Conservation (phyloP, 2,329 filamentous ascomycete genomes). For the Aureobasidium lini region DNA sequence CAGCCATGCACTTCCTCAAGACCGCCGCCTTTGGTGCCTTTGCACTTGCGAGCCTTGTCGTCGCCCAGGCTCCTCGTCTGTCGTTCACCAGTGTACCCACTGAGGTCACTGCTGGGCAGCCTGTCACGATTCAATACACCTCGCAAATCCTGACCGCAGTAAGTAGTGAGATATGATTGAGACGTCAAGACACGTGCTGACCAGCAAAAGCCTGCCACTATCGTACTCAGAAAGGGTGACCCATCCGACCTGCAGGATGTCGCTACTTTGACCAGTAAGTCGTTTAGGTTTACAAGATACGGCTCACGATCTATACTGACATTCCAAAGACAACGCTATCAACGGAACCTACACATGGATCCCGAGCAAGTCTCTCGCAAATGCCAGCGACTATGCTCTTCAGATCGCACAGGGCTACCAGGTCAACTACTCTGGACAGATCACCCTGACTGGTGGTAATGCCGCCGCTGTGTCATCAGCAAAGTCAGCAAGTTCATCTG, state of each 20-base stretch:
- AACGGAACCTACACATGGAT: conserved; percentile 47
- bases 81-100: conserved; percentile 47
- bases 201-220: conserved; percentile 40
- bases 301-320: neutral
- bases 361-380: conserved; percentile 35
- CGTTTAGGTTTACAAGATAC: neutral
- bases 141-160: conserved; percentile 21
- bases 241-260: conserved; percentile 45
- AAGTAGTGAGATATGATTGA: neutral
- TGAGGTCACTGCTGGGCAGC: conserved; percentile 42
- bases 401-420: conserved; percentile 47
- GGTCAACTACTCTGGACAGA: conserved; percentile 50
- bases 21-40: conserved; percentile 38
- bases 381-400: conserved; percentile 49
- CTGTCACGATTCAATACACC: conserved; percentile 29
- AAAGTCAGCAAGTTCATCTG: conserved; percentile 15
- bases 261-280: conserved; percentile 41
- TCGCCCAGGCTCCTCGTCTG: conserved; percentile 40
- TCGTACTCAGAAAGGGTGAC: conserved; percentile 49
- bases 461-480: conserved; percentile 20
- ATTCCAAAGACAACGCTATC: conserved; percentile 31
- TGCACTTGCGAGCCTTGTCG: conserved; percentile 36
- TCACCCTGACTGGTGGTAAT: conserved; percentile 37
- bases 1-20: conserved; percentile 33
- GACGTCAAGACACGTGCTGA: conserved; percentile 16